Evolutionary conservation across 345 rosid genomes (phyloP).

Genomic region (Hibiscus syriacus): DNA sequence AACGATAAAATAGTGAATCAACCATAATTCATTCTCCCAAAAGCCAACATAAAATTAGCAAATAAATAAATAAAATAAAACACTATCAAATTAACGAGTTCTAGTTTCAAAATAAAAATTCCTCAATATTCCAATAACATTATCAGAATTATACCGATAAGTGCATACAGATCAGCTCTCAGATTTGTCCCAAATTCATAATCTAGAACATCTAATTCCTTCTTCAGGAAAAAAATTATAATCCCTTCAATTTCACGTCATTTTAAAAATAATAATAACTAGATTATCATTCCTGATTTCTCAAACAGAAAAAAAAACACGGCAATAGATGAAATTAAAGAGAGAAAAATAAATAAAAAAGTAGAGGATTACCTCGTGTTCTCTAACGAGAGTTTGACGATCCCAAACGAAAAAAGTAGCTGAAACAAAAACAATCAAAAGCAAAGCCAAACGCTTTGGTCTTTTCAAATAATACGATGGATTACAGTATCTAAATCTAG

Average conservation of each 20-base stretch:
- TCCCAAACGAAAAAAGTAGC: conserved; percentile 51
- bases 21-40: not conserved
- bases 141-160: not conserved
- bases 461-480: conserved; percentile 60
- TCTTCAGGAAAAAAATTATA: not conserved
- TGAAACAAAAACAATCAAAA: conserved; percentile 45
- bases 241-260: not conserved
- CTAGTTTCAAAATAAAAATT: not conserved
- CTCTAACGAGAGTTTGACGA: conserved; percentile 64
- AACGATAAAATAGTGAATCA: not conserved
- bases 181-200: not conserved
- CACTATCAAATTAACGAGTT: not conserved
- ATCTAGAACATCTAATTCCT: not conserved
- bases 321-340: not conserved
- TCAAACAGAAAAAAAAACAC: not conserved
- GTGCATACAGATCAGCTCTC: not conserved
- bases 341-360: not conserved
- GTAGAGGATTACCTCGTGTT: conserved; percentile 37
- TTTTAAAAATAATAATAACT: not conserved
- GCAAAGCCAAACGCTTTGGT: conserved; percentile 55
- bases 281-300: no score
- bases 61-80: not conserved
- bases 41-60: not conserved
- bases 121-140: not conserved
- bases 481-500: conserved; percentile 42